phyloP scores from a whole-genome alignment of 345 rosid species.

The Iberis pinnata region DNA sequence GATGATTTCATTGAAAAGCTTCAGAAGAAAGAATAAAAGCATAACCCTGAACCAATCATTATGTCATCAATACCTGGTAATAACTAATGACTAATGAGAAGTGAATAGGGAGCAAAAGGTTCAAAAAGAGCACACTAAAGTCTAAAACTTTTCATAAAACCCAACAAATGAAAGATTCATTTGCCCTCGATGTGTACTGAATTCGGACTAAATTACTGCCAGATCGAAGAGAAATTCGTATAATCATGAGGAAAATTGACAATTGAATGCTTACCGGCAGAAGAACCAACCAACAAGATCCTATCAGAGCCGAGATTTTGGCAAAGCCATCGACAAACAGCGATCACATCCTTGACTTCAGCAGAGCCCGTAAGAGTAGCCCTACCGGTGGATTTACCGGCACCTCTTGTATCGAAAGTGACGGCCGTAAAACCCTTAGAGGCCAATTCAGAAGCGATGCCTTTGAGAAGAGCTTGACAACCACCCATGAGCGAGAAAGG shows the following conservation, averaged over 20 bases:
- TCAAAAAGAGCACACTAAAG: not conserved
- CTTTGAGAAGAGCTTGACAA: slow-evolving; percentile 61
- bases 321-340: slow-evolving; percentile 74
- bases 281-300: slow-evolving; percentile 84
- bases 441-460: slow-evolving; percentile 65
- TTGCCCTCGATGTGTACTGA: no score
- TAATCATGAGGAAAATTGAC: not conserved
- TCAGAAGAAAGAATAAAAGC: no score
- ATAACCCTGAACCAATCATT: no score
- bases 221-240: not conserved
- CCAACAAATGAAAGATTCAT: no score
- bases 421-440: slow-evolving; percentile 52
- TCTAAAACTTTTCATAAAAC: no score
- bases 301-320: slow-evolving; percentile 39
- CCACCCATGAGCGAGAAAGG: slow-evolving; percentile 86
- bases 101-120: not conserved
- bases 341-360: slow-evolving; percentile 73
- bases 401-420: slow-evolving; percentile 94
- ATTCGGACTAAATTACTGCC: no score
- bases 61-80: no score
- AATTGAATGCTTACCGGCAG: slow-evolving; percentile 48
- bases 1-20: no score
- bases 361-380: slow-evolving; percentile 83
- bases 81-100: not conserved
- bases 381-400: slow-evolving; percentile 70